Percentiles rank a stretch among this genome's conserved stretches.
Conservation (phyloP, 2,329 filamentous ascomycete genomes). For the Fusarium mangiferae region DNA sequence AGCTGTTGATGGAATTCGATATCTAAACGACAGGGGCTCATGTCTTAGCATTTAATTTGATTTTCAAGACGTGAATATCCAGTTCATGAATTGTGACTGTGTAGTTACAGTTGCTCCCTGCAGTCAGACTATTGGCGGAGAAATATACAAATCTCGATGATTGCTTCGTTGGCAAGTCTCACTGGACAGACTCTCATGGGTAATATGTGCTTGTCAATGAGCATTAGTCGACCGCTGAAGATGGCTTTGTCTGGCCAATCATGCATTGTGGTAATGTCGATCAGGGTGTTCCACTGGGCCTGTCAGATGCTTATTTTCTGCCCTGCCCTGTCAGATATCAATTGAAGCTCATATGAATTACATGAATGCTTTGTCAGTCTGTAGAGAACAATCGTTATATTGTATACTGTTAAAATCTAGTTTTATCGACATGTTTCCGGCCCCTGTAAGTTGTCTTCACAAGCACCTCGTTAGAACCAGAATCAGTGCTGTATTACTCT, state of each 20-base stretch:
- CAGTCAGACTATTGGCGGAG: too few relatives aligned
- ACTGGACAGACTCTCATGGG: background rate
- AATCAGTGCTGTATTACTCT: background rate
- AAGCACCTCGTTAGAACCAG: background rate
- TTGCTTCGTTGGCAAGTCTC: background rate
- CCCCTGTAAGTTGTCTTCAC: background rate
- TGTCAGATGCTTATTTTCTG: background rate
- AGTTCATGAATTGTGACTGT: background rate
- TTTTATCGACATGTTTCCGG: too few relatives aligned
- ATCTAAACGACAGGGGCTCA: background rate
- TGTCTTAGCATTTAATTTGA: background rate
- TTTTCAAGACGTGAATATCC: background rate
- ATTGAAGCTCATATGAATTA: too few relatives aligned
- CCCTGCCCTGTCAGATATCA: background rate
- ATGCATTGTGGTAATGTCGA: background rate
- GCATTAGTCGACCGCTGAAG: background rate
- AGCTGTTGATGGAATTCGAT: background rate
- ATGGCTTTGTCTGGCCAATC: background rate
- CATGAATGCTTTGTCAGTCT: background rate
- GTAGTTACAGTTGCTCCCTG: background rate
- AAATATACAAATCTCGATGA: background rate
- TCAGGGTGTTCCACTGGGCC: background rate
- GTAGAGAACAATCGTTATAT: background rate
- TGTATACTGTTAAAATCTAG: too few relatives aligned
- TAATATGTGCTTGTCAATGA: too few relatives aligned